Conservation (phyloP, 768 basidiomycete genomes). For the Rickenella mellea region DNA sequence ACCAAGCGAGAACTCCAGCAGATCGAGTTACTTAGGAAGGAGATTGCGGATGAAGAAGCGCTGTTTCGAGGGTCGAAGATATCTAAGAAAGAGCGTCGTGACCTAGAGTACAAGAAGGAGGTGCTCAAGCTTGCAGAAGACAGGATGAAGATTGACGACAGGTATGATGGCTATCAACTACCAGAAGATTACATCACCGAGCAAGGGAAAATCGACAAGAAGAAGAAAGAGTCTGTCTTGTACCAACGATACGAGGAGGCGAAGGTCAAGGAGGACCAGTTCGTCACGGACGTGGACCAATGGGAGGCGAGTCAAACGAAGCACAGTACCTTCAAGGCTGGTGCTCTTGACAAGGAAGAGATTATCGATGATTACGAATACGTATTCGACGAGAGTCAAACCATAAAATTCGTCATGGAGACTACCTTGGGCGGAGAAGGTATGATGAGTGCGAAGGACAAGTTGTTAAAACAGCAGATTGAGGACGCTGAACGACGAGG, state of each 20-base stretch:
- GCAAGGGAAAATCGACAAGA: slow-evolving; percentile 95
- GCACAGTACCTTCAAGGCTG: slow-evolving; percentile 82
- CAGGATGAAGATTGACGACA: slow-evolving; percentile 88
- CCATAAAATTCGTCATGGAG: slow-evolving; percentile 83
- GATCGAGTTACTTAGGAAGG: slow-evolving; percentile 84
- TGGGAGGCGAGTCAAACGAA: slow-evolving; percentile 92
- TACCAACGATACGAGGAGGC: slow-evolving; percentile 95
- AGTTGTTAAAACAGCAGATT: slow-evolving; percentile 76
- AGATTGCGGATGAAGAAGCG: slow-evolving; percentile 90
- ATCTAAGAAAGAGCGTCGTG: slow-evolving; percentile 70
- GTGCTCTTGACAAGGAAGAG: slow-evolving; percentile 84
- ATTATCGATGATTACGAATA: slow-evolving; percentile 87
- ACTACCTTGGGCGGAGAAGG: slow-evolving; percentile 54
- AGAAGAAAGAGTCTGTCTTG: slow-evolving; percentile 86
- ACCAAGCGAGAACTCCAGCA: slow-evolving; percentile 95
- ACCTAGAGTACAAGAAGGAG: slow-evolving; percentile 89
- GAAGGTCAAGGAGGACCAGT: slow-evolving; percentile 85
- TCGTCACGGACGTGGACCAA: slow-evolving; percentile 94
- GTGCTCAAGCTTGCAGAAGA: slow-evolving; percentile 88
- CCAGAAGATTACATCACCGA: slow-evolving; percentile 98
- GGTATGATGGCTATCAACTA: slow-evolving; percentile 90
- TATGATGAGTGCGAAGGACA: slow-evolving; percentile 76
- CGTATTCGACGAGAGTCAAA: slow-evolving; percentile 96
- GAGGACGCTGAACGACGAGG: slow-evolving; percentile 87
- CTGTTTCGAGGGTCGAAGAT: slow-evolving; percentile 88